A percentile compares a stretch with the other conserved stretches of the same genome.
phyloP scores from a whole-genome alignment of 495 filamentous ascomycete species.

The Penicillium fimorum region DNA sequence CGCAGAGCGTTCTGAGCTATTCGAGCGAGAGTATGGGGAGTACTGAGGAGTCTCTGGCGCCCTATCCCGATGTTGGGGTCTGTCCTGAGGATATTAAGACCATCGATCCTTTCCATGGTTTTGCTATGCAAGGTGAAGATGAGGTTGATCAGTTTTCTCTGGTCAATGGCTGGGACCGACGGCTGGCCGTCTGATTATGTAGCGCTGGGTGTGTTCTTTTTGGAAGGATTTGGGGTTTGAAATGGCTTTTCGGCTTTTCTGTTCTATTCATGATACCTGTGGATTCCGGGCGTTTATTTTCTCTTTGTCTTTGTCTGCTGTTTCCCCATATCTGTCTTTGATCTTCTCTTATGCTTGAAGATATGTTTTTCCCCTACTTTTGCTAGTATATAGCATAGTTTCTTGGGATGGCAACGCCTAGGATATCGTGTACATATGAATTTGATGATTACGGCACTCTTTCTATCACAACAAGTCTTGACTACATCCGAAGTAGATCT shows the following conservation, averaged over 20 bases:
- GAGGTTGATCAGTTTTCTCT: conserved; percentile 38
- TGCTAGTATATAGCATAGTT: not conserved
- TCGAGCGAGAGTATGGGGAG: conserved; percentile 73
- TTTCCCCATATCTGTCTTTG: not conserved
- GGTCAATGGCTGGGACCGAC: conserved; percentile 39
- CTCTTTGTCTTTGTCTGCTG: not conserved
- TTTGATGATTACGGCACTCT: not conserved
- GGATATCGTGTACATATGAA: conserved; percentile 2
- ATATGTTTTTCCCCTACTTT: not conserved
- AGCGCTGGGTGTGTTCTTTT: not conserved
- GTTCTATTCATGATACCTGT: conserved; percentile 14
- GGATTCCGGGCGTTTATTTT: conserved; percentile 11
- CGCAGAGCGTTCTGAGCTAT: conserved; percentile 71
- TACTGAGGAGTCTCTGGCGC: conserved; percentile 37
- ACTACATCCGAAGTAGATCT: not conserved
- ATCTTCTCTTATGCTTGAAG: not conserved
- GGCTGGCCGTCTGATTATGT: conserved; percentile 34
- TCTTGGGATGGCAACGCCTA: not conserved
- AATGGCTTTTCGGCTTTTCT: conserved; percentile 2
- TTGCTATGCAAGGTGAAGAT: conserved; percentile 46
- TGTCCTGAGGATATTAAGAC: conserved; percentile 31
- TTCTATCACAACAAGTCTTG: not conserved
- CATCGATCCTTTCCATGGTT: conserved; percentile 46
- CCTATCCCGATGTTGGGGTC: conserved; percentile 23
- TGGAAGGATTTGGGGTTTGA: not conserved